A percentile compares a stretch with the other conserved stretches of the same genome.
phyloP scores from a whole-genome alignment of 148 eudicot species.

The Cornus controversa region DNA sequence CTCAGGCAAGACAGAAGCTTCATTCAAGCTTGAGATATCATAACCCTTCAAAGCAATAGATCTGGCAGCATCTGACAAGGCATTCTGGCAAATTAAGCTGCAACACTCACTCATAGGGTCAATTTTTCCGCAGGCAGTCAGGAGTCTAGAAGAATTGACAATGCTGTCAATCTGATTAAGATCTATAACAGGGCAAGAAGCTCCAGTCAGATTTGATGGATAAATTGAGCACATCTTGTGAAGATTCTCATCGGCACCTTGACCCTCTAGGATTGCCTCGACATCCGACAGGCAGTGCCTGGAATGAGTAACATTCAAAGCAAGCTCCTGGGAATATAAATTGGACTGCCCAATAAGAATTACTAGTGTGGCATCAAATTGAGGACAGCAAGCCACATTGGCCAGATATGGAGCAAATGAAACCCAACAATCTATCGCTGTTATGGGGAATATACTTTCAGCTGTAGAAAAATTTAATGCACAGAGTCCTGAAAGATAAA shows the following conservation, averaged over 20 bases:
- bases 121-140: slow-evolving; percentile 24
- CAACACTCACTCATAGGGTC: slow-evolving; percentile 30
- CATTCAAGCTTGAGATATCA: background rate
- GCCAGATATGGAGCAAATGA: slow-evolving; percentile 36
- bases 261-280: slow-evolving; percentile 23
- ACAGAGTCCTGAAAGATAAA: slow-evolving; percentile 31
- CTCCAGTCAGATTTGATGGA: slow-evolving; percentile 21
- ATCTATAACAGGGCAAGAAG: slow-evolving; percentile 29
- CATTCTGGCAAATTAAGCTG: slow-evolving; percentile 28
- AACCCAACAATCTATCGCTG: slow-evolving; percentile 35
- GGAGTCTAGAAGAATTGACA: slow-evolving; percentile 17
- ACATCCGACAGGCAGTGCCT: slow-evolving; percentile 34
- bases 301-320: slow-evolving; percentile 26
- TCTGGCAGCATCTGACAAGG: slow-evolving; percentile 26
- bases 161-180: slow-evolving; percentile 26
- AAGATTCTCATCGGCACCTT: slow-evolving; percentile 28
- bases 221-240: slow-evolving; percentile 26
- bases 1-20: slow-evolving; percentile 3
- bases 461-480: slow-evolving; percentile 28
- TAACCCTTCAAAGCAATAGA: slow-evolving; percentile 10
- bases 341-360: slow-evolving; percentile 35
- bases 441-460: slow-evolving; percentile 21
- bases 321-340: slow-evolving; percentile 16
- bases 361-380: slow-evolving; percentile 24
- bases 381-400: slow-evolving; percentile 41